Base-by-base conservation (phyloP, 192 early-diverging fungal genomes). In the Backusella liffmaniae region DNA sequence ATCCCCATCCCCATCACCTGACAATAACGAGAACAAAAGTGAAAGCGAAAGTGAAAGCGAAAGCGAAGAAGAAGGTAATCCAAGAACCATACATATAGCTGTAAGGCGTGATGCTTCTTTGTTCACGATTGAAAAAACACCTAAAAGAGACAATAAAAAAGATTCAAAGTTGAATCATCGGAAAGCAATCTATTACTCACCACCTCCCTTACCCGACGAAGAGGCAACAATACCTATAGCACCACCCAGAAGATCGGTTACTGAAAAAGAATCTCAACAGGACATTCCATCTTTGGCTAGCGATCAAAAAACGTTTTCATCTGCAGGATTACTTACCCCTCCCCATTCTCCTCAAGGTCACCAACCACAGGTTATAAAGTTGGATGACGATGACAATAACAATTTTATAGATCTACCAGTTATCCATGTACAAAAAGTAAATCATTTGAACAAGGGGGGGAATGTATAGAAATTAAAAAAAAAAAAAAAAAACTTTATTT, bases 401-500 rank as follows among this genome's bases (percentile, higher is more conserved):
- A 36, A n/a, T 35, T 67, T 67, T 46, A 46, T 71, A 21, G 8
- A 70, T 30, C 70, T 26, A 13, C 23, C 23, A 30, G 42, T 71
- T 1, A 30, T 71, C 0, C 39, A 71, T 71, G 70, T 71, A 71
- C 70, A 71, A 71, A 71, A 71, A 41, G 70, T 71, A 71, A 68
- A 68, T 35, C 30, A 67, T 36, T 21, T 39, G 8, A 3, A 67
- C 32, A 23, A 67, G 35, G n/a, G 9, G 9, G 12, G 32, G 5
- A 8, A n/a, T n/a, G 7, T 18, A 8, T 16, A 32, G 13, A 66
- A 34, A 36, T 34, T 36, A 41, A 39, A 37, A 37, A 36, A 37
- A 35, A 36, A 41, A 39, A 37, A 37, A 36, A 37, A 35, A 36
- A 36, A 69, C 18, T 23, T 69, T 59, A n/a, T 35, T 5, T 32